These are phyloP conservation scores for Tetrapisispora pingtungensis DNA, from an alignment of 805 yeast species.

Conservation along the genomic window DNA sequence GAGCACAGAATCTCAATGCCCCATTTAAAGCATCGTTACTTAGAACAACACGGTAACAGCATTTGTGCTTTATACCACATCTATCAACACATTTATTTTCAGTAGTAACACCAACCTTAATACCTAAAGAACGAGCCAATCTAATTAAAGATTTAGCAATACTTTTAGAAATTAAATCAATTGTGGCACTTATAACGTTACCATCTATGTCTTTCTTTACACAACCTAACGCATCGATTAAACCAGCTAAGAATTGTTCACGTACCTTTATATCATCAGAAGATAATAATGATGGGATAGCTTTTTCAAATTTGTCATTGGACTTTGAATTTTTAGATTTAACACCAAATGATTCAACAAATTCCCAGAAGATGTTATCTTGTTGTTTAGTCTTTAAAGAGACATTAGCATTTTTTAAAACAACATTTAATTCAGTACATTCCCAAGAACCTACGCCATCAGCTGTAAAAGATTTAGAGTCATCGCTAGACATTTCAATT, in stretches of 20 bases:
- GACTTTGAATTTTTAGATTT: slow-evolving; percentile 10
- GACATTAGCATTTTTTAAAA: not conserved
- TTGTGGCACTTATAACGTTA: slow-evolving; percentile 13
- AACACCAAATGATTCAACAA: not conserved
- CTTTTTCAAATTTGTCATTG: slow-evolving; percentile 9
- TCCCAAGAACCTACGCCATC: not conserved
- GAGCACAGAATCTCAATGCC: slow-evolving; percentile 23
- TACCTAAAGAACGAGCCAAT: slow-evolving; percentile 38
- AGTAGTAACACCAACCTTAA: slow-evolving; percentile 14
- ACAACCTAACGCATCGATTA: slow-evolving; percentile 31
- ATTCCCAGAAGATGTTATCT: not conserved
- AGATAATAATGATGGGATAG: slow-evolving; percentile 26
- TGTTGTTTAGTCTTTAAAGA: not conserved
- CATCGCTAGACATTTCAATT: not conserved
- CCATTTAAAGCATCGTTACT: slow-evolving; percentile 21
- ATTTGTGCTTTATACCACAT: slow-evolving; percentile 1
- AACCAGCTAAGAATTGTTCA: slow-evolving; percentile 36
- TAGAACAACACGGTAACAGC: slow-evolving; percentile 12
- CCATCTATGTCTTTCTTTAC: slow-evolving; percentile 10
- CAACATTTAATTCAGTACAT: not conserved
- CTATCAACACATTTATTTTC: not conserved
- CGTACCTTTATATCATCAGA: slow-evolving; percentile 30
- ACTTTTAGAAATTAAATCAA: slow-evolving; percentile 18
- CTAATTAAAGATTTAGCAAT: slow-evolving; percentile 27
- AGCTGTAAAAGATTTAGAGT: not conserved